Conservation (phyloP, 495 filamentous ascomycete species). For the Aspergillus bertholletiae region DNA sequence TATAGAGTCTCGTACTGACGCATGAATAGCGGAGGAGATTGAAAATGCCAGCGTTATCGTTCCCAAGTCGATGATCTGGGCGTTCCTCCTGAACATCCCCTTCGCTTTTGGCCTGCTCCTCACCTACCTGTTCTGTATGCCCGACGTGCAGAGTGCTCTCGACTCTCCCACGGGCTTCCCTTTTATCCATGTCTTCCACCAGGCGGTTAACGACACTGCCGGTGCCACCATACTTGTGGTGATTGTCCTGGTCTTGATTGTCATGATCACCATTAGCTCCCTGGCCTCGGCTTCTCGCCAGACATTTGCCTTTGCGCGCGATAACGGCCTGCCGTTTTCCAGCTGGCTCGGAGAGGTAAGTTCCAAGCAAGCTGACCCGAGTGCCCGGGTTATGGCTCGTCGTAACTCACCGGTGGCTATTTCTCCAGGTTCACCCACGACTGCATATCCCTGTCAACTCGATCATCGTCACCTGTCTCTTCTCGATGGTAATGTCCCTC, state of each 20-base stretch:
- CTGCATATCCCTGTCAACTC: constrained; percentile 52
- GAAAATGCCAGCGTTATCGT: constrained; percentile 42
- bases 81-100: constrained; percentile 37
- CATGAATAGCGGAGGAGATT: constrained; percentile 41
- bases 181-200: constrained; percentile 31
- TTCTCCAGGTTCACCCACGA: constrained; percentile 31
- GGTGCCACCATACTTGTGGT: constrained; percentile 33
- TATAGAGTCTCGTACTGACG: neutral
- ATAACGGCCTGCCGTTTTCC: constrained; percentile 44
- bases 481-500: constrained; percentile 19
- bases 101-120: constrained; percentile 43
- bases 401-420: too few relatives aligned
- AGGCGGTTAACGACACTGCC: constrained; percentile 25
- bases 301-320: constrained; percentile 50
- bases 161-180: constrained; percentile 33
- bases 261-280: constrained; percentile 37
- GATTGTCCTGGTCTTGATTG: constrained; percentile 37
- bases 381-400: neutral
- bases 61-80: constrained; percentile 44
- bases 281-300: constrained; percentile 43
- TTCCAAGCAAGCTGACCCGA: neutral
- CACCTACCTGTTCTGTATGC: constrained; percentile 44
- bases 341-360: constrained; percentile 15
- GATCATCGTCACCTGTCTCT: neutral
- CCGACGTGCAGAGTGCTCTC: constrained; percentile 32